phyloP scores from a whole-genome alignment of 2,329 filamentous ascomycete genomes.

The Diaporthe humulicola region DNA sequence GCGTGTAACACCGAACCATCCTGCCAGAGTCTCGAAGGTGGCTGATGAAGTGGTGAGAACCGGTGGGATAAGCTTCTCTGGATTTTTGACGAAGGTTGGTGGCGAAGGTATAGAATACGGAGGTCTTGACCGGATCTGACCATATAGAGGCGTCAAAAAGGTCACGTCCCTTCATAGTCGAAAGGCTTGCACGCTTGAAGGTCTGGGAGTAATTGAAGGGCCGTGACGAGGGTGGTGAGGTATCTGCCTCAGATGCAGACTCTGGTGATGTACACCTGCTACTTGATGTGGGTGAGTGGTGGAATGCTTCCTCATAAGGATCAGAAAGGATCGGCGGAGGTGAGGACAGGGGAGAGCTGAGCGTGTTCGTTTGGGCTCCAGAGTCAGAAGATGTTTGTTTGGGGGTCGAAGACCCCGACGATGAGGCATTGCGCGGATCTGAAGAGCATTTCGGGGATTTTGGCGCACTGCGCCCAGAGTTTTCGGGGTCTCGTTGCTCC shows the following conservation, averaged over 20 bases:
- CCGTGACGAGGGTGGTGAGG: conserved; percentile 53
- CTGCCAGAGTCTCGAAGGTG: conserved; percentile 76
- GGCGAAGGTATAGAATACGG: conserved; percentile 80
- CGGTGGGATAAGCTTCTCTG: conserved; percentile 72
- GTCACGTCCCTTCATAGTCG: conserved; percentile 78
- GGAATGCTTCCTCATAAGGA: conserved; percentile 55
- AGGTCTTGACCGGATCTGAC: conserved; percentile 76
- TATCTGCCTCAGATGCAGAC: conserved; percentile 52
- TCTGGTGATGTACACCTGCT: conserved; percentile 60
- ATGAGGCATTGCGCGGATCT: conserved; percentile 36
- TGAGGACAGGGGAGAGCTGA: conserved; percentile 68
- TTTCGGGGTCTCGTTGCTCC: background rate
- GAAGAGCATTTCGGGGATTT: conserved; percentile 4
- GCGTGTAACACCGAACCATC: conserved; percentile 79
- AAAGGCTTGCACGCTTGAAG: conserved; percentile 54
- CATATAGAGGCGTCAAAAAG: conserved; percentile 80
- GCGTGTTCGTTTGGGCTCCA: conserved; percentile 39
- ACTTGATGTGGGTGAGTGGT: conserved; percentile 51
- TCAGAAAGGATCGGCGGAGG: conserved; percentile 68
- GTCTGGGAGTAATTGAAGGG: conserved; percentile 48
- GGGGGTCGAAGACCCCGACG: conserved; percentile 45
- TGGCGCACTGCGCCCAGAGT: background rate
- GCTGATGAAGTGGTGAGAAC: conserved; percentile 77
- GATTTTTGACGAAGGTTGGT: conserved; percentile 76
- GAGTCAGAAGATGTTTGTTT: conserved; percentile 42